Evolutionary conservation across 768 basidiomycete species (phyloP), one percentile per base, ranked within the genome.

Genomic region (Trametes cinnabarina): DNA sequence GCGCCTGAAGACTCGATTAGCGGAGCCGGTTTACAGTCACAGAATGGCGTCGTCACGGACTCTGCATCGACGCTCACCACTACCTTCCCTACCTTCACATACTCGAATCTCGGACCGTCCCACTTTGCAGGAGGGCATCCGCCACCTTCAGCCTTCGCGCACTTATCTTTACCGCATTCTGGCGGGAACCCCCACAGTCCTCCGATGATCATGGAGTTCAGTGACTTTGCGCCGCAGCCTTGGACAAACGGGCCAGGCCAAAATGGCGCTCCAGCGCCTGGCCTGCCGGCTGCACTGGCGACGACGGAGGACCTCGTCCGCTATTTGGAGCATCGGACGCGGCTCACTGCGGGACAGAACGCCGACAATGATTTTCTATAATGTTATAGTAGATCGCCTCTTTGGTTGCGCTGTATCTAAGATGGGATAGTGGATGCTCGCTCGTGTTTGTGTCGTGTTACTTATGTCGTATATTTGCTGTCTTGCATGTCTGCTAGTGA

Each of bases 321-420:
- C 20, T 68, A 66, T 34, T 40, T 68, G 47, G 67, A 63, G 46
- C 67, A 66, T 54, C 61, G 64, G 49, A 64, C 63, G 39, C 55
- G 60, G 53, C 48, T 66, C 23, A 48, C 47, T 9, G 60, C 63
- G 12, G 53, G 44, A 23, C 63, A 63, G 55, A 61, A 43, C 34
- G 60, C 20, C 32, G 62, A 51, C 39, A 44, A 37, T 15, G 62
- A 63, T 41, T 63, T 61, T 57, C 58, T 64, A 60, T 64, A 63
- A 44, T 47, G 26, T 12, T 3, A 25, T 20, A 17, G 47, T 40
- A 22, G 23, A 23, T 20, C 10, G 9, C 22, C 12, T 17, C 8
- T 2, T 41, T 41, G n/a, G 10, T 17, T 25, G 22, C 42, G 50
- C 39, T 48, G 23, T 41, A 55, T 57, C 51, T 56, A 54, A 32